Evolutionary conservation across 2,329 filamentous ascomycete species (phyloP), one percentile per base, ranked within the genome.

Genomic region (Arthrobotrys sphaeroides): DNA sequence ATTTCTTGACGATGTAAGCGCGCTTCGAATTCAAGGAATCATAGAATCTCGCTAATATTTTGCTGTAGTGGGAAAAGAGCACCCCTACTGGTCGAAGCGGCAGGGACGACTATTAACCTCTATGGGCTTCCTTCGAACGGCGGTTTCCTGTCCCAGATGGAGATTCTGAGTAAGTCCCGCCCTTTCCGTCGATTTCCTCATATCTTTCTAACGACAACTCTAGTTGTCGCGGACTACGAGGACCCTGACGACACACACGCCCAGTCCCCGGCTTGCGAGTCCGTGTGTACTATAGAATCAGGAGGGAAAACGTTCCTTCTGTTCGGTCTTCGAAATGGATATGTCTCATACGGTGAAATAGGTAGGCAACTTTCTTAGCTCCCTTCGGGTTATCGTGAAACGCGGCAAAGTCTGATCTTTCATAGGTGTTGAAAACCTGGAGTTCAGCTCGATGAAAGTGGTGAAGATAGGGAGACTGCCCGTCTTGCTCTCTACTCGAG

Each of bases 311-410:
- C 77, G 3, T 78, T 72, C 43, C 38, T 85, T 10, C 80, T 85
- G 10, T 85, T 84, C 77, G 84, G 84, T 9, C 80, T 86, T 51
- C 83, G 84, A 38, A 83, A 83, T 77, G 84, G 84, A 36, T 81
- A 81, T 59, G 77, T 86, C 45, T 78, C 84, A 16, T 80, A 66
- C 40, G 59, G 59, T 10, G 65, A 70, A 42, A 51, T 66, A 59
- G 73, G 73, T 76, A 43, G 40, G 18, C 20, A 61, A 20, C 13
- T 47, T 10, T 28, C 6, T n/a, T 5, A 20, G 28, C 26, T 26
- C 12, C 38, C 36, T 20, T 13, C 9, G 16, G 22, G 6, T 5
- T 24, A 13, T 45, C 9, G 9, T 31, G n/a, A 1, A 3, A 7
- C 22, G 10, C n/a, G 13, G 51, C 9, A 55, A 18, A 12, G 22